phyloP scores from a whole-genome alignment of 1,139 yeast species.

The Pichia sp. region DNA sequence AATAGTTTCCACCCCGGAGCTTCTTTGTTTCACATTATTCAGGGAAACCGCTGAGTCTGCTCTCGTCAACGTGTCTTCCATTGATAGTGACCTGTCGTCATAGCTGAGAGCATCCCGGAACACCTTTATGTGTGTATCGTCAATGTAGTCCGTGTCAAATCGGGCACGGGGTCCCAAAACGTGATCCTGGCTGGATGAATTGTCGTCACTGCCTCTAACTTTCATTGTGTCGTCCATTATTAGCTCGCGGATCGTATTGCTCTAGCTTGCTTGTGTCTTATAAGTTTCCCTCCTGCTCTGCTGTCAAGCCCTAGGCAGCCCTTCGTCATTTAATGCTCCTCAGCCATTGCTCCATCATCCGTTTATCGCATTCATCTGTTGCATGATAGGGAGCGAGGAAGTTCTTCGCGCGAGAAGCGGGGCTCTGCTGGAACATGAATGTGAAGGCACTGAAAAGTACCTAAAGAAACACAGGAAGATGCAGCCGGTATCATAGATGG shows the following conservation, averaged over 20 bases:
- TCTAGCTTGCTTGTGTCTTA: too few relatives aligned
- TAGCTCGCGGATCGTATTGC: background rate
- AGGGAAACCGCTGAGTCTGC: conserved; percentile 13
- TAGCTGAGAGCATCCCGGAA: conserved; percentile 39
- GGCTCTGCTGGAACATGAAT: background rate
- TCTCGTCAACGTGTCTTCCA: conserved; percentile 13
- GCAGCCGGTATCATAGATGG: background rate
- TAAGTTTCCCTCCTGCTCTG: background rate
- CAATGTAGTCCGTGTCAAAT: conserved; percentile 25
- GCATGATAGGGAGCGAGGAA: background rate
- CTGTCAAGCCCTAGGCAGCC: background rate
- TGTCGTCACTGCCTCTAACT: conserved; percentile 1
- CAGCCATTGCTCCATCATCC: background rate
- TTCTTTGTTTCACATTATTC: background rate
- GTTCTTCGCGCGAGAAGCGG: background rate
- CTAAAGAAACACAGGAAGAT: background rate
- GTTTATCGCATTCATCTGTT: background rate
- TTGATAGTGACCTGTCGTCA: conserved; percentile 26
- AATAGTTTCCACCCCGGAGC: conserved; percentile 40
- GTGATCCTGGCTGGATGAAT: background rate
- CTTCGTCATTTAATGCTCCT: background rate
- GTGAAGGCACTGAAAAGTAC: background rate
- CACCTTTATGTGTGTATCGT: conserved; percentile 35
- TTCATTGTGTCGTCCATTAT: conserved; percentile 1
- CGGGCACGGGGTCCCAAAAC: background rate